Percentiles rank a stretch among this genome's conserved stretches.
Evolutionary conservation across 495 filamentous ascomycete species (phyloP).

Genomic region (Lichenothelia convexa): DNA sequence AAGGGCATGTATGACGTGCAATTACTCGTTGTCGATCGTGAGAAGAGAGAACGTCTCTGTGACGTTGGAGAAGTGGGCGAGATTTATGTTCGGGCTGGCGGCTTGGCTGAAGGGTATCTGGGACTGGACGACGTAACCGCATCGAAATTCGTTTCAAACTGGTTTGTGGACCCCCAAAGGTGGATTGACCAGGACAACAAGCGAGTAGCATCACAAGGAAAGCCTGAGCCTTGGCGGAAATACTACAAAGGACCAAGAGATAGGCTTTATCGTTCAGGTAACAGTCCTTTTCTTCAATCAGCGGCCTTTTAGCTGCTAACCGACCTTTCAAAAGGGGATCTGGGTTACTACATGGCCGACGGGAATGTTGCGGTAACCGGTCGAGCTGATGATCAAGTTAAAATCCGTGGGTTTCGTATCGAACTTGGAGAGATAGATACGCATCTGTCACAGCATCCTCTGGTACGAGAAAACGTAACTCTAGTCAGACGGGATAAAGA

Average conservation of each 20-base stretch:
- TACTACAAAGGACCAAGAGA: slow-evolving; percentile 75
- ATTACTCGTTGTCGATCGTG: slow-evolving; percentile 71
- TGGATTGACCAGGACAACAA: slow-evolving; percentile 52
- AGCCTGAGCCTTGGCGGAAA: slow-evolving; percentile 50
- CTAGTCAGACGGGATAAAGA: slow-evolving; percentile 72
- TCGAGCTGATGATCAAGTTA: slow-evolving; percentile 77
- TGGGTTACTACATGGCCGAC: slow-evolving; percentile 54
- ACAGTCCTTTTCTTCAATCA: no score
- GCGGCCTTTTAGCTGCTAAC: no score
- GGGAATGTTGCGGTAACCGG: slow-evolving; percentile 43
- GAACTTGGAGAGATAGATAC: slow-evolving; percentile 90
- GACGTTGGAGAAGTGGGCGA: slow-evolving; percentile 70
- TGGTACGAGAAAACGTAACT: slow-evolving; percentile 77
- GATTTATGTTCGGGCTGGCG: slow-evolving; percentile 74
- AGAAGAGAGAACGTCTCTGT: slow-evolving; percentile 54
- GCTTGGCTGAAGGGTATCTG: slow-evolving; percentile 77
- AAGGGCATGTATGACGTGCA: slow-evolving; percentile 89
- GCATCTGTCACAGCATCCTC: slow-evolving; percentile 55
- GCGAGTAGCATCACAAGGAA: slow-evolving; percentile 22
- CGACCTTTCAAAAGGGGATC: slow-evolving; percentile 64
- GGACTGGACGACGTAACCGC: slow-evolving; percentile 49
- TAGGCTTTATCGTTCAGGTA: slow-evolving; percentile 70
- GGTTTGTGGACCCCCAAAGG: slow-evolving; percentile 60
- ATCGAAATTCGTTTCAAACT: slow-evolving; percentile 72
- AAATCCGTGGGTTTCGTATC: slow-evolving; percentile 89